phyloP scores from a whole-genome alignment of 257 asterid genomes.

The Oldenlandia corymbosa region DNA sequence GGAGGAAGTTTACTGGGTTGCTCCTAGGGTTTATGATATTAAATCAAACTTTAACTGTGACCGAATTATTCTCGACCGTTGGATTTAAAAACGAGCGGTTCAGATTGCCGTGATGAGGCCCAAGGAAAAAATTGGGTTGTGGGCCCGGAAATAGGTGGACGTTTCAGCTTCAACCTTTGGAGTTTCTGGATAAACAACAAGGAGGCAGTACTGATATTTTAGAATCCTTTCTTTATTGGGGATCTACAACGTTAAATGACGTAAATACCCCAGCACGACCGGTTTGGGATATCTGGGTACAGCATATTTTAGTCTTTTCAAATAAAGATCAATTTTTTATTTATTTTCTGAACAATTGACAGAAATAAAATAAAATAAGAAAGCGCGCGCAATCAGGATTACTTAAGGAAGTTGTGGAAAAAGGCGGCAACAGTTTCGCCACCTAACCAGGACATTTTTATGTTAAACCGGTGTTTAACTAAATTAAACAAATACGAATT shows the following conservation, averaged over 20 bases:
- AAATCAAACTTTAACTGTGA: background rate
- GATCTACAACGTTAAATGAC: background rate
- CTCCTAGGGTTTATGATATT: constrained; percentile 14
- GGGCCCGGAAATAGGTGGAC: constrained; percentile 12
- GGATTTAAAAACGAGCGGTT: constrained; percentile 7
- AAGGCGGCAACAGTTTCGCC: constrained; percentile 14
- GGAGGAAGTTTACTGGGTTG: constrained; percentile 10
- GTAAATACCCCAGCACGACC: background rate
- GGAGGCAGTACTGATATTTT: background rate
- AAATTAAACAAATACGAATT: too few species aligned
- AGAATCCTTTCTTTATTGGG: background rate
- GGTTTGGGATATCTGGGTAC: background rate
- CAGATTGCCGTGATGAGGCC: background rate
- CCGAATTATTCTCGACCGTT: constrained; percentile 2
- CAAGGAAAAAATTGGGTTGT: background rate
- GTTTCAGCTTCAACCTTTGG: background rate
- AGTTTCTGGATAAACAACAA: background rate
- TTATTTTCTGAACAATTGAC: background rate
- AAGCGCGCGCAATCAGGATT: constrained; percentile 6
- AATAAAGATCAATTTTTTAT: background rate
- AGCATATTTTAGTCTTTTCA: background rate
- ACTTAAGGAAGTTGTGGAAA: background rate
- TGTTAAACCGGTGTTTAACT: background rate
- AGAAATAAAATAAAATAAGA: background rate
- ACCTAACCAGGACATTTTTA: background rate